Evolutionary conservation across 805 yeast genomes (phyloP), one percentile per base, ranked within the genome.

Genomic region (Wickerhamiella allomyrinae): DNA sequence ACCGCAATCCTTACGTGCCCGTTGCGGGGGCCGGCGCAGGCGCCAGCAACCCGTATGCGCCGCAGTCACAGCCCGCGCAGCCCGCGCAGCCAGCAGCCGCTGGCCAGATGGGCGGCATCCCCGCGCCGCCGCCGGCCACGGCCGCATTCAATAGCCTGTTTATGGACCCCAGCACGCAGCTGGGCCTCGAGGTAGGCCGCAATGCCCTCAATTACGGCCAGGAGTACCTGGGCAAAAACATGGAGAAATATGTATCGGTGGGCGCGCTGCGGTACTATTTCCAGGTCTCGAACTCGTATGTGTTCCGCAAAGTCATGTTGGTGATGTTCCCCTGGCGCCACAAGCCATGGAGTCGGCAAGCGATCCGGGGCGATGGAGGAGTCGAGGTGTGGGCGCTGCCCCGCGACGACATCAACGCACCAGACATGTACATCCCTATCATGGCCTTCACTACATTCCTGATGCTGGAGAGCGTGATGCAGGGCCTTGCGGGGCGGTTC

Each of bases 371-470:
- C 34, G 61, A 57, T 19, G 46, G 48, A 11, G 57, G 56, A 17
- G 52, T 62, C 17, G 71, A 66, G 17, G 24, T 39, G 15, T 84
- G 69, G 59, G 78, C 84, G 2, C 76, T 83, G 9, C 95, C 99
- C 13, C 62, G 72, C 37, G 83, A 81, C 47, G 98, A 91, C 58
- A 69, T 79, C 44, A 91, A 93, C 56, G 93, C 97, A 0, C 98
- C 98, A 2, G 99, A 91, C 59, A 71, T 91, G 66, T 91, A 91
- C 61, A 83, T 91, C 42, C 99, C 99, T 15, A 62, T 83, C 46
- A 91, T 93, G 96, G 83, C 95, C 1, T 73, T 81, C 53, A 74
- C 85, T 39, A 85, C 97, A 0, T 87, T 87, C 56, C 78, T 89
- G 40, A 65, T 91, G 46, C 69, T 84, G 29, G 77, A 89, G 73